Percentiles rank a stretch among this genome's conserved stretches.
phyloP scores from a whole-genome alignment of 2,329 filamentous ascomycete genomes.

The Fusarium begoniae region DNA sequence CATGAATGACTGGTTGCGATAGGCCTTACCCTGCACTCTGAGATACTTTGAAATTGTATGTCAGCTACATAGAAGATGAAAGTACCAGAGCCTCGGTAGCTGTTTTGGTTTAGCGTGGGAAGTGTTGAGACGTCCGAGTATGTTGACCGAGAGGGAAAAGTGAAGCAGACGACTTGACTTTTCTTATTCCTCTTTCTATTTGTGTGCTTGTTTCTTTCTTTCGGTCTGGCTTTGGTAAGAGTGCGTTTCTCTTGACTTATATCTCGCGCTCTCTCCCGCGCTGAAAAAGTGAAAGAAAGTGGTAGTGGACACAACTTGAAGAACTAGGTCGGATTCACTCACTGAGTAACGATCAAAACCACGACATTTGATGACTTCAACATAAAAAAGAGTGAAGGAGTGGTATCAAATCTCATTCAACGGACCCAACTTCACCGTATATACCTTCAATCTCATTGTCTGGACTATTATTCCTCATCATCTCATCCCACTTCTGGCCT shows the following conservation, averaged over 20 bases:
- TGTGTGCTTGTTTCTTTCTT: neutral
- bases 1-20: slow-evolving; percentile 34
- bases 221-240: neutral
- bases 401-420: neutral
- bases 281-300: neutral
- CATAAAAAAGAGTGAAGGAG: neutral
- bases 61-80: neutral
- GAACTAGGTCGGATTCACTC: neutral
- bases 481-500: neutral
- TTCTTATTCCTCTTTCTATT: slow-evolving; percentile 4
- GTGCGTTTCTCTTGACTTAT: slow-evolving; percentile 9
- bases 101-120: slow-evolving; percentile 38
- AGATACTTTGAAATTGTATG: neutral
- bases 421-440: neutral
- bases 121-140: slow-evolving; percentile 32
- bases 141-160: slow-evolving; percentile 41
- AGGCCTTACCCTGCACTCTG: slow-evolving; percentile 19
- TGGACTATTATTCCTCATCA: neutral
- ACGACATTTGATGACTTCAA: slow-evolving; percentile 3
- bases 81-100: slow-evolving; percentile 35
- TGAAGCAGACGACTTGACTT: slow-evolving; percentile 18
- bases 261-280: slow-evolving; percentile 1
- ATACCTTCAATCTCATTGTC: neutral
- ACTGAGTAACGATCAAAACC: neutral
- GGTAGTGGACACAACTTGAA: neutral